Percentiles rank a stretch among this genome's conserved stretches.
These are phyloP conservation scores for Debaryomycetaceae sp. DNA, from an alignment of 1,139 yeast species.

Conservation along the genomic window DNA sequence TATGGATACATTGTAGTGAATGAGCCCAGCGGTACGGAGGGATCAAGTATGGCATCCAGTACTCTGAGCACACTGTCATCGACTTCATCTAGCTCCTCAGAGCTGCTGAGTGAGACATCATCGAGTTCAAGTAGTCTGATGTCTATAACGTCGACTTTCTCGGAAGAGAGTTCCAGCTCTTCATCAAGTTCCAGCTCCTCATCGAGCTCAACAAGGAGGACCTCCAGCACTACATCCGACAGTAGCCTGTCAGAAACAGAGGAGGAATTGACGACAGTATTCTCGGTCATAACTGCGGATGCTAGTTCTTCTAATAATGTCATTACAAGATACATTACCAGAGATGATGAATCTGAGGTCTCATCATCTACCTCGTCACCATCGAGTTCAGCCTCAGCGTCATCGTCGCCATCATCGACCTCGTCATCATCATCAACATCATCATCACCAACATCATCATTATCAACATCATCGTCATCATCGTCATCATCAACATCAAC, in stretches of 20 bases:
- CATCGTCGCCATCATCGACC: constrained; percentile 9
- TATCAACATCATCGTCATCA: constrained; percentile 5
- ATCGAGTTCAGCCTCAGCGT: constrained; percentile 9
- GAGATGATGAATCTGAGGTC: constrained; percentile 8
- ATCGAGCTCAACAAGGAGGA: not conserved
- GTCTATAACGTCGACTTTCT: not conserved
- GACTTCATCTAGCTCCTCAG: not conserved
- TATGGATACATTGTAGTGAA: constrained; percentile 35
- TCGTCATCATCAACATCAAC: constrained; percentile 3
- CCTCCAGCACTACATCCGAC: constrained; percentile 1
- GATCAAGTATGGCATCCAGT: constrained; percentile 8
- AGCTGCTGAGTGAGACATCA: not conserved
- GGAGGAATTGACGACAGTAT: constrained; percentile 2
- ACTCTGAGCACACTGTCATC: constrained; percentile 2
- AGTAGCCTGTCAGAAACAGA: not conserved
- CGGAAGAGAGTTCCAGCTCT: constrained; percentile 2
- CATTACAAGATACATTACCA: constrained; percentile 20
- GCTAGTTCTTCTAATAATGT: constrained; percentile 19
- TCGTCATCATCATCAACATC: constrained; percentile 6
- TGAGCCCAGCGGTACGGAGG: constrained; percentile 17
- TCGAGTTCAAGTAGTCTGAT: not conserved
- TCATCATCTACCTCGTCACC: constrained; percentile 15
- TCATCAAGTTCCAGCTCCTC: not conserved
- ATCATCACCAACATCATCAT: constrained; percentile 3
- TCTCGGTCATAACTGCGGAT: constrained; percentile 23